Evolutionary conservation across 352 stramenopile species (phyloP).

Genomic region (Globisporangium takayamanum): DNA sequence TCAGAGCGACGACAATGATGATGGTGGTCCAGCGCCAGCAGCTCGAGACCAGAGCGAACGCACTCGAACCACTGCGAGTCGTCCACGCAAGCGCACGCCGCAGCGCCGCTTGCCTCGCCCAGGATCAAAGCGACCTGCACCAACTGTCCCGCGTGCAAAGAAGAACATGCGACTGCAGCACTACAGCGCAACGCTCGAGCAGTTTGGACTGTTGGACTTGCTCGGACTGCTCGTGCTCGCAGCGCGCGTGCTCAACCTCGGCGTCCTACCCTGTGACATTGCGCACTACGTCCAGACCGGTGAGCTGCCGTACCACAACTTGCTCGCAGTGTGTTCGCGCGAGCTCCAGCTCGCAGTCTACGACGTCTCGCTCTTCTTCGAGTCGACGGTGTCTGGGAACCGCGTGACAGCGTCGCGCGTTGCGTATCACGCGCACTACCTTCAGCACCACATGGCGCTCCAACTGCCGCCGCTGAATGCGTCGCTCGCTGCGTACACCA

Average conservation of each 20-base stretch:
- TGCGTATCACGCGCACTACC: conserved; percentile 42
- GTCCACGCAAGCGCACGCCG: background rate
- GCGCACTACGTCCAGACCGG: conserved; percentile 50
- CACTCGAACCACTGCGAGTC: background rate
- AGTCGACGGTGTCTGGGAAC: conserved; percentile 33
- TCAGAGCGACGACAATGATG: background rate
- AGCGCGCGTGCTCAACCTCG: conserved; percentile 55
- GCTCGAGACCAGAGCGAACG: background rate
- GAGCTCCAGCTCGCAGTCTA: conserved; percentile 43
- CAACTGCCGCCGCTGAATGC: conserved; percentile 65
- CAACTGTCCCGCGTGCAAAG: background rate
- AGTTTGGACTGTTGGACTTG: conserved; percentile 52
- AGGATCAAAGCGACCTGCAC: background rate
- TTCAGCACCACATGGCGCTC: conserved; percentile 71
- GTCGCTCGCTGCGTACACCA: conserved; percentile 39
- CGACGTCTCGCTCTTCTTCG: conserved; percentile 53
- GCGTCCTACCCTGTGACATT: conserved; percentile 55
- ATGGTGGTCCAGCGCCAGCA: background rate
- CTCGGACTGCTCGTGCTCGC: conserved; percentile 56
- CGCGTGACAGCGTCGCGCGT: conserved; percentile 31
- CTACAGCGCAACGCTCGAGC: conserved; percentile 21
- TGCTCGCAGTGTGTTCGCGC: conserved; percentile 38
- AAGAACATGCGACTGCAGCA: conserved; percentile 2
- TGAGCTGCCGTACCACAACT: conserved; percentile 59
- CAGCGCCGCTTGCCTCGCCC: background rate